Percentiles rank a stretch among this genome's conserved stretches.
Evolutionary conservation across 106 monocot species (phyloP).

Genomic region (Dioscorea alata): DNA sequence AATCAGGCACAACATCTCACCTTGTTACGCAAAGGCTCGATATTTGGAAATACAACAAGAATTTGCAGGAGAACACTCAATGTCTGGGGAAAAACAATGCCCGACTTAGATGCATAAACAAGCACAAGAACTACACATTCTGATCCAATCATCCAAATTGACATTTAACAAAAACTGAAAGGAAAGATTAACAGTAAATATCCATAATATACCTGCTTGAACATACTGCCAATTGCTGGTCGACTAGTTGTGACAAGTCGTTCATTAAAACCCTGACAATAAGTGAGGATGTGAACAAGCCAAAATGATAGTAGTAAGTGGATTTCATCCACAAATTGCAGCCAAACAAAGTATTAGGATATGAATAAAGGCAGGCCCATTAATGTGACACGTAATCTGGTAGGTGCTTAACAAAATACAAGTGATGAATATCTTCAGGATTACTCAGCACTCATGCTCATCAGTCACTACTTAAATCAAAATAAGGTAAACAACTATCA

Average conservation of each 20-base stretch:
- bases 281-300: neutral
- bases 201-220: constrained; percentile 60
- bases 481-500: neutral
- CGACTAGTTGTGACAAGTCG: constrained; percentile 64
- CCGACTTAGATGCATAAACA: too few species aligned
- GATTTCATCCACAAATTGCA: too few species aligned
- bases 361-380: too few species aligned
- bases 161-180: too few species aligned
- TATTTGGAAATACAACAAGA: constrained; percentile 60
- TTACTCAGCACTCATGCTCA: too few species aligned
- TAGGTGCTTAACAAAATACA: too few species aligned
- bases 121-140: too few species aligned
- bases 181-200: neutral
- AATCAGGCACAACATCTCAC: constrained; percentile 16
- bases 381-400: too few species aligned
- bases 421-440: too few species aligned
- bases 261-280: constrained; percentile 74
- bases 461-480: neutral
- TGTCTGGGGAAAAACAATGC: constrained; percentile 31
- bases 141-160: too few species aligned
- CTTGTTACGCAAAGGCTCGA: constrained; percentile 72
- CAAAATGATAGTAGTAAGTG: neutral
- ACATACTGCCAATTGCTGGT: constrained; percentile 82
- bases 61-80: constrained; percentile 75
- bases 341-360: too few species aligned